phyloP scores from a whole-genome alignment of 305 asterid species.

The Fraxinus floribunda region DNA sequence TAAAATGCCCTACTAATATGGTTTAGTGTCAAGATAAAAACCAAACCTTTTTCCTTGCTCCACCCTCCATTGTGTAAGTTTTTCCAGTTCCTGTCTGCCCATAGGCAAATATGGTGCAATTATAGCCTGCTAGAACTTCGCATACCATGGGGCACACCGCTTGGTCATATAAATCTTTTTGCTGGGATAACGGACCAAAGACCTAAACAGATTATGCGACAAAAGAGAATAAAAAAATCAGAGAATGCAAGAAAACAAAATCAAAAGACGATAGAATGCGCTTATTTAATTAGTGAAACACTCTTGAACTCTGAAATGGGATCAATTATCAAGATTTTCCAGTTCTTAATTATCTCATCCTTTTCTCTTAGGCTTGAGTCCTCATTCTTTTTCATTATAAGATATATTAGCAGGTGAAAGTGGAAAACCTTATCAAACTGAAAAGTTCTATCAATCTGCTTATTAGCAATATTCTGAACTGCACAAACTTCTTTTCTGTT shows the following conservation, averaged over 20 bases:
- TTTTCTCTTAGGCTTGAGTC: neutral
- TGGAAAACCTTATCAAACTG: slow-evolving; percentile 81
- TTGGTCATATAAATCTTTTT: slow-evolving; percentile 84
- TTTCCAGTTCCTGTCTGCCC: slow-evolving; percentile 99
- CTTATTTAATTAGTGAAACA: slow-evolving; percentile 1
- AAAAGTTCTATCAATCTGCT: slow-evolving; percentile 96
- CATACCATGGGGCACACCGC: slow-evolving; percentile 85
- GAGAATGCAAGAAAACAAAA: neutral
- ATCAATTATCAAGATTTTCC: neutral
- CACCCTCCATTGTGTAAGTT: slow-evolving; percentile 99
- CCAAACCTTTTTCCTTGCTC: slow-evolving; percentile 85
- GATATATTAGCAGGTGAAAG: slow-evolving; percentile 2
- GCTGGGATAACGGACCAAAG: slow-evolving; percentile 88
- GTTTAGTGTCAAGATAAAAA: slow-evolving; percentile 7
- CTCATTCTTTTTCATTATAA: slow-evolving; percentile 2
- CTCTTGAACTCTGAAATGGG: slow-evolving; percentile 4
- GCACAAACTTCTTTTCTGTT: slow-evolving; percentile 84
- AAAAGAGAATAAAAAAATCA: neutral
- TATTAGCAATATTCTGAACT: slow-evolving; percentile 91
- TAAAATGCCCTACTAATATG: neutral
- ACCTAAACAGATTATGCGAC: slow-evolving; percentile 50
- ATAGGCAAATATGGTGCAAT: slow-evolving; percentile 96
- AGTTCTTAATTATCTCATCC: slow-evolving; percentile 1
- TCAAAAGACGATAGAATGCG: neutral
- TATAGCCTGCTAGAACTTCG: slow-evolving; percentile 96